A percentile compares a stretch with the other conserved stretches of the same genome.
Evolutionary conservation across 345 rosid genomes (phyloP).

Genomic region (Anacardium occidentale): DNA sequence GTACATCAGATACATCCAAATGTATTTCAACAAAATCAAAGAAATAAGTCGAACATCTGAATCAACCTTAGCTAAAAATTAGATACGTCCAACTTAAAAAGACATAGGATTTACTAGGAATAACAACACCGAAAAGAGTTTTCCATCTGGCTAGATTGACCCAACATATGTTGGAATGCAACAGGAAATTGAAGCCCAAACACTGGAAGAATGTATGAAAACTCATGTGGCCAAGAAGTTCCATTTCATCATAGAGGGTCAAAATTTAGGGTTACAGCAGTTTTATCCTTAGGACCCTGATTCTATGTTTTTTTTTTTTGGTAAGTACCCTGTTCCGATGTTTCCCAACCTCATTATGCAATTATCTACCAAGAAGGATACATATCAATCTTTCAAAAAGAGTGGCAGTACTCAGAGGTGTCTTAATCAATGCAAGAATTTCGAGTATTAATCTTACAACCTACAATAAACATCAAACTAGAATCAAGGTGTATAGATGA

Average conservation of each 20-base stretch:
- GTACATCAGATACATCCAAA: slow-evolving; percentile 69
- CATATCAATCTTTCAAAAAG: slow-evolving; percentile 13
- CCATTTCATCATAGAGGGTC: slow-evolving; percentile 77
- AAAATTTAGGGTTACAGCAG: slow-evolving; percentile 26
- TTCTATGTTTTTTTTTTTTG: no score
- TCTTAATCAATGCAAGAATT: not conserved
- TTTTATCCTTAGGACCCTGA: slow-evolving; percentile 27
- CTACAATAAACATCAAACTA: not conserved
- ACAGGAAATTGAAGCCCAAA: slow-evolving; percentile 76
- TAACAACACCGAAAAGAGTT: slow-evolving; percentile 29
- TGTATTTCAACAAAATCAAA: not conserved
- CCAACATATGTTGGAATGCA: slow-evolving; percentile 21
- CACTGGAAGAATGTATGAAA: slow-evolving; percentile 73
- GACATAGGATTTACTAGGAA: slow-evolving; percentile 45
- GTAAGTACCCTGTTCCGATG: no score
- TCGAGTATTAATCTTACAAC: not conserved
- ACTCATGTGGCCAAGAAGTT: slow-evolving; percentile 78
- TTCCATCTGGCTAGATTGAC: slow-evolving; percentile 25
- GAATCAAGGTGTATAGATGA: not conserved
- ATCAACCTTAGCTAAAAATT: slow-evolving; percentile 13
- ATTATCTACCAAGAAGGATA: slow-evolving; percentile 53
- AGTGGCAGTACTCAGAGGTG: not conserved
- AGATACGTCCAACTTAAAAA: not conserved
- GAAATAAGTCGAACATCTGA: not conserved
- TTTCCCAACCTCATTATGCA: slow-evolving; percentile 71